Evolutionary conservation across 768 basidiomycete species (phyloP).

Genomic region (Russula brevipes): DNA sequence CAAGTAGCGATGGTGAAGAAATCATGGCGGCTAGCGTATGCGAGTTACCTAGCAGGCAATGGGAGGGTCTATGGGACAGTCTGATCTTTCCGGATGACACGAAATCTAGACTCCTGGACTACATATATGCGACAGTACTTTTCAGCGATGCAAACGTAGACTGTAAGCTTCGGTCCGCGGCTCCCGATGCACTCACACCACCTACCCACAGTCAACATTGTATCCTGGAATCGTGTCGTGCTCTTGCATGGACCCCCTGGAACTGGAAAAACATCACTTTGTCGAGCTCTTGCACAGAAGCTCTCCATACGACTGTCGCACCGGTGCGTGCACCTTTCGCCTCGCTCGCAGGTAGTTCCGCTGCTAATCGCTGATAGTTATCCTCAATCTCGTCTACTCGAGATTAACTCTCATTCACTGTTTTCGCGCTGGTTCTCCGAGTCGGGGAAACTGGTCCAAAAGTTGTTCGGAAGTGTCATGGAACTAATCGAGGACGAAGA

Average conservation of each 20-base stretch:
- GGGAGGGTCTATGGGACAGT: constrained; percentile 93
- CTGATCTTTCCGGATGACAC: constrained; percentile 81
- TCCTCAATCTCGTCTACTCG: constrained; percentile 78
- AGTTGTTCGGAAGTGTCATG: constrained; percentile 80
- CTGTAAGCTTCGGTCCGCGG: constrained; percentile 42
- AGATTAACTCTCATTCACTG: constrained; percentile 97
- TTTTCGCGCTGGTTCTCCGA: constrained; percentile 99
- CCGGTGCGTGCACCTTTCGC: constrained; percentile 43
- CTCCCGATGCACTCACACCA: constrained; percentile 10
- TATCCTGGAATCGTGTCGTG: constrained; percentile 94
- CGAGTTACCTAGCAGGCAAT: constrained; percentile 74
- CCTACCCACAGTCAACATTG: constrained; percentile 66
- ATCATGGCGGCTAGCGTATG: constrained; percentile 87
- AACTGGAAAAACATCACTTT: constrained; percentile 94
- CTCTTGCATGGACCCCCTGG: constrained; percentile 95
- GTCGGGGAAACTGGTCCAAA: constrained; percentile 95
- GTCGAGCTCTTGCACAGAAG: constrained; percentile 93
- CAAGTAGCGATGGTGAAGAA: constrained; percentile 56
- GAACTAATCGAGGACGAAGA: constrained; percentile 91
- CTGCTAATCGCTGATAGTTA: constrained; percentile 49
- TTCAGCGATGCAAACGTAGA: constrained; percentile 86
- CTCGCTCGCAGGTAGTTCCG: neutral
- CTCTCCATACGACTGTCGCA: constrained; percentile 85
- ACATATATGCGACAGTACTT: constrained; percentile 91
- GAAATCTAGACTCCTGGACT: constrained; percentile 84